These are phyloP conservation scores for Juglanconis juglandina DNA, from an alignment of 2,329 filamentous ascomycete species.

Conservation along the genomic window DNA sequence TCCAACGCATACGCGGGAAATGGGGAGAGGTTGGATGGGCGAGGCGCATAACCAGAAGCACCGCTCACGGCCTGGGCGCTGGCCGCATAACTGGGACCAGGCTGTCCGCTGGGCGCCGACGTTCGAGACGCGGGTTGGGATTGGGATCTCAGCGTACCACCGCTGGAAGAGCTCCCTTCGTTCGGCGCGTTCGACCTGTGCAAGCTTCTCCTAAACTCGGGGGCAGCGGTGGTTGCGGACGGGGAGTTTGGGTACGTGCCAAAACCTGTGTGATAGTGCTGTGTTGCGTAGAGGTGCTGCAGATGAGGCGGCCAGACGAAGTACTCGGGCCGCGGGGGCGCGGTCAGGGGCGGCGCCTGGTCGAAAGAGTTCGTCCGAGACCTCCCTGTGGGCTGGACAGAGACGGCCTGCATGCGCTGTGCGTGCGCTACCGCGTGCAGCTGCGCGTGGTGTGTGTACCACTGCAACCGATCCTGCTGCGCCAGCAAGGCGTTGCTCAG, in stretches of 20 bases:
- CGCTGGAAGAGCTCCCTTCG: conserved; percentile 46
- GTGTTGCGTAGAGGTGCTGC: conserved; percentile 28
- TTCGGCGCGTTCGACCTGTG: conserved; percentile 51
- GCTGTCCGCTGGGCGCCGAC: conserved; percentile 31
- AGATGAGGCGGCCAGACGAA: conserved; percentile 48
- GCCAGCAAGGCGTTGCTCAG: conserved; percentile 31
- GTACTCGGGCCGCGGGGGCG: conserved; percentile 54
- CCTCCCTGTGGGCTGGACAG: conserved; percentile 41
- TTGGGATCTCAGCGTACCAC: conserved; percentile 59
- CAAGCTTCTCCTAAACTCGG: conserved; percentile 56
- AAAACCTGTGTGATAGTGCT: conserved; percentile 32
- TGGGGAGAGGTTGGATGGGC: conserved; percentile 46
- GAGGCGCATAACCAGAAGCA: conserved; percentile 32
- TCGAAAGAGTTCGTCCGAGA: conserved; percentile 63
- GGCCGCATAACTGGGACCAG: conserved; percentile 27
- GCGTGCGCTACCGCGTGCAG: conserved; percentile 40
- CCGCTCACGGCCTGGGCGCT: conserved; percentile 35
- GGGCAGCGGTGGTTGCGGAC: conserved; percentile 39
- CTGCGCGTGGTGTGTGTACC: conserved; percentile 47
- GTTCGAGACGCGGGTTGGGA: conserved; percentile 60
- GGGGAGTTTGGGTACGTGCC: conserved; percentile 57
- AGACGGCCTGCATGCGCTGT: conserved; percentile 38
- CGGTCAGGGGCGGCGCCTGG: conserved; percentile 52
- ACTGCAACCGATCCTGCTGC: conserved; percentile 43
- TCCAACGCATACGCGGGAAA: conserved; percentile 57